Percentiles rank a stretch among this genome's conserved stretches.
phyloP scores from a whole-genome alignment of 164 flowering plant species.

The Tinospora cordifolia region DNA sequence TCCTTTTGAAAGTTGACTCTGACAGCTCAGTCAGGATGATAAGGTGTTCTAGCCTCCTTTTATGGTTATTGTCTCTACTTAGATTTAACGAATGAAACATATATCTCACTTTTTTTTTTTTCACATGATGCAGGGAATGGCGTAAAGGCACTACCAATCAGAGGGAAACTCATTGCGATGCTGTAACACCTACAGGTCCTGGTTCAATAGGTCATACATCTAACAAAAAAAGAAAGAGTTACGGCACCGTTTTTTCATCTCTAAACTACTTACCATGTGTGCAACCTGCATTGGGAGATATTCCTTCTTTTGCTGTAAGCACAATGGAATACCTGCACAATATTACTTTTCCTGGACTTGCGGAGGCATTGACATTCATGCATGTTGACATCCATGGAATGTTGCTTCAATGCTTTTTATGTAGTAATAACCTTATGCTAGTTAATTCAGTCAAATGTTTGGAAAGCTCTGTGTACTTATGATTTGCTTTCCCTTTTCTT shows the following conservation, averaged over 20 bases:
- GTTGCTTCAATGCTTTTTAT: neutral
- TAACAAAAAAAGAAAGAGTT: slow-evolving; percentile 18
- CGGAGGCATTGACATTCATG: neutral
- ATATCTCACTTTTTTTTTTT: neutral
- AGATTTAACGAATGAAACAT: neutral
- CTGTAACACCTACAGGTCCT: slow-evolving; percentile 6
- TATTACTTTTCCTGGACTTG: neutral
- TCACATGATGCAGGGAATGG: slow-evolving; percentile 24
- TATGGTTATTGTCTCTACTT: neutral
- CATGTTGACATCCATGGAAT: neutral
- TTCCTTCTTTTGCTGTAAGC: slow-evolving; percentile 18
- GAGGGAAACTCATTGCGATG: slow-evolving; percentile 8
- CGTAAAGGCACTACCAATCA: slow-evolving; percentile 14
- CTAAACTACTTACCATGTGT: slow-evolving; percentile 11
- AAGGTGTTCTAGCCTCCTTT: slow-evolving; percentile 25
- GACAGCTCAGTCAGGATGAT: slow-evolving; percentile 28
- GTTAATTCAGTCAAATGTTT: neutral
- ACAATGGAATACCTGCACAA: neutral
- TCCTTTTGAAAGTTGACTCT: slow-evolving; percentile 24
- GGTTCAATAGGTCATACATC: slow-evolving; percentile 5
- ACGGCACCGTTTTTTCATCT: slow-evolving; percentile 5
- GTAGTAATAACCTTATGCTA: neutral
- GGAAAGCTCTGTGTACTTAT: neutral
- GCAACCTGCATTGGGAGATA: slow-evolving; percentile 20
- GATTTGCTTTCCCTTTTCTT: neutral